Conservation (phyloP, 805 yeast species). For the Wickerhamiella musiphila region DNA sequence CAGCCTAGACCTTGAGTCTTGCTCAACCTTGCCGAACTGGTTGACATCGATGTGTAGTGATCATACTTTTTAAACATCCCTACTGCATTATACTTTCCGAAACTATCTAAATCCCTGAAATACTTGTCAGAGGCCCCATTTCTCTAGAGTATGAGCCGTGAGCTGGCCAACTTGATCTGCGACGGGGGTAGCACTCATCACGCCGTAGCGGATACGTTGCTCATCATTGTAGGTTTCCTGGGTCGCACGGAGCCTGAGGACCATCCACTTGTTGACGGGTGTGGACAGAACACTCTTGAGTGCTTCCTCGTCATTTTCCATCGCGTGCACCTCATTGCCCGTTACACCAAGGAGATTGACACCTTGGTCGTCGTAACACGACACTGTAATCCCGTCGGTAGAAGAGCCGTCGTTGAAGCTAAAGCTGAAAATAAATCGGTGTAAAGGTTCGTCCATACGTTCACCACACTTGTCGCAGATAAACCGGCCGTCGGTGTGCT, state of each 20-base stretch:
- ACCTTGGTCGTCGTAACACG: conserved; percentile 78
- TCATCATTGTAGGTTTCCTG: conserved; percentile 73
- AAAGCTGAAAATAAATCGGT: conserved; percentile 64
- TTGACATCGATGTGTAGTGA: too few species aligned
- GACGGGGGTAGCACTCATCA: conserved; percentile 26
- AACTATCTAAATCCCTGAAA: not conserved
- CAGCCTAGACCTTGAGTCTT: too few species aligned
- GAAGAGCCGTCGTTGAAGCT: conserved; percentile 67
- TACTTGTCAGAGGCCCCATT: not conserved
- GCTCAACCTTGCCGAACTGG: too few species aligned
- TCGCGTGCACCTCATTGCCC: conserved; percentile 36
- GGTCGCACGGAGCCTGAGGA: conserved; percentile 64
- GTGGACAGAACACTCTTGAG: too few species aligned
- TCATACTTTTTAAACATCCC: too few species aligned
- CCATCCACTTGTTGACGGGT: too few species aligned
- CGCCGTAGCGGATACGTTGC: conserved; percentile 50
- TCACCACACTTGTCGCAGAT: conserved; percentile 85
- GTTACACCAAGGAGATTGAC: conserved; percentile 46
- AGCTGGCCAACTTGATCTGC: not conserved
- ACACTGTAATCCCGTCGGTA: conserved; percentile 41
- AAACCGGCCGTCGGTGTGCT: conserved; percentile 61
- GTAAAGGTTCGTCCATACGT: conserved; percentile 47
- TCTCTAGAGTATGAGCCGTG: not conserved
- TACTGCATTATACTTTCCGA: too few species aligned
- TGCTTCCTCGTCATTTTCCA: conserved; percentile 14